Base-by-base conservation (phyloP, 1,139 yeast species). In the Kurtzmaniella quercitrusa region DNA sequence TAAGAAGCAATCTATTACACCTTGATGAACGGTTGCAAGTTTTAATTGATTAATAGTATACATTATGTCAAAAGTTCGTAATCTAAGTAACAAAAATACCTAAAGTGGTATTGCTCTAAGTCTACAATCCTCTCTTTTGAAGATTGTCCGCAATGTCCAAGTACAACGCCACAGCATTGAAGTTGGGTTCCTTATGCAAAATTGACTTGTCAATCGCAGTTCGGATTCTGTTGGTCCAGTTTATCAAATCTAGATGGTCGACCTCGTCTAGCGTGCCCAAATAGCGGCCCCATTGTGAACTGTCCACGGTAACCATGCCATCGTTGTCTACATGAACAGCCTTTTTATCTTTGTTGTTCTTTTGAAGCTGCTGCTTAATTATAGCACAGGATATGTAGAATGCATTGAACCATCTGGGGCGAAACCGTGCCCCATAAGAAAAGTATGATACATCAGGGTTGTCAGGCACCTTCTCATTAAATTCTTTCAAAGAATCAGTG, bases 271-370 rank as follows among this genome's bases (percentile, higher is more conserved):
- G 60, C 0, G 94, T 85, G 0, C 96, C 97, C 51, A 82, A 56
- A 59, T 86, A 88, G 37, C 77, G 65, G 0, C 96, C 97, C 96
- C 96, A 90, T 55, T 76, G 77, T 1, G 95, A 71, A 47, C 95
- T 85, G 36, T 71, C 69, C 1, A 88, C 85, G 49, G 93, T 83
- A 1, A 90, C 95, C 65, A 90, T 62, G 0, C 97, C 97, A 64
- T 90, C 97, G 59, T 88, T 90, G 29, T 78, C 83, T 10, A 56
- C 41, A 11, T 44, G 25, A 23, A 78, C 77, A 31, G 70, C 43
- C 15, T 46, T 45, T 12, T 41, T 36, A 41, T 42, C 23, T 45
- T 40, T n/a, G 57, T 57, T 43, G 57, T 49, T 24, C 62, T 56
- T 44, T 17, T 23, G 21, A 12, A 43, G 24, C 24, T 40, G n/a